These are phyloP conservation scores for Bassia scoparia DNA, from an alignment of 148 eudicot species.

Conservation along the genomic window DNA sequence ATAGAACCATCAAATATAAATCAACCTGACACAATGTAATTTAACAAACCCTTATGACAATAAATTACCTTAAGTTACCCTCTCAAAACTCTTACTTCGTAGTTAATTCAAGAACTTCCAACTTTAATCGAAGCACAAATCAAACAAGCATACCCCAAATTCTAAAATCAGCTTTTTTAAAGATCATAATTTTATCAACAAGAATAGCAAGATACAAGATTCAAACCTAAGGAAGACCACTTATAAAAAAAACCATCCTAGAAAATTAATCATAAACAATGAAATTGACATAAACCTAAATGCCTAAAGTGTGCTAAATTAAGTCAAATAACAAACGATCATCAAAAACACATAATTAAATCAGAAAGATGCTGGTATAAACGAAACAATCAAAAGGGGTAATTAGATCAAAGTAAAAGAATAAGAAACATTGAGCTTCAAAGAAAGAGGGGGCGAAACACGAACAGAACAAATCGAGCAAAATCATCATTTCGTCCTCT, in stretches of 20 bases:
- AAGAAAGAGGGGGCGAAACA: slow-evolving; percentile 45
- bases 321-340: background rate
- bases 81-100: too few species aligned
- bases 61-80: too few species aligned
- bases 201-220: background rate
- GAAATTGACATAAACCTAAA: background rate
- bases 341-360: background rate
- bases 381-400: background rate
- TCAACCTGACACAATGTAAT: background rate
- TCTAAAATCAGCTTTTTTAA: background rate
- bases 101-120: background rate
- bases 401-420: slow-evolving; percentile 4
- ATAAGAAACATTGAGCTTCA: slow-evolving; percentile 37
- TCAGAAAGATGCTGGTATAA: background rate
- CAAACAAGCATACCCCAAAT: background rate
- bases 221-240: background rate
- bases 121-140: background rate
- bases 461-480: too few species aligned
- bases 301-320: background rate
- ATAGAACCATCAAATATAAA: background rate
- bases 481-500: too few species aligned
- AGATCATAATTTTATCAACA: background rate
- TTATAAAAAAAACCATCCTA: background rate
- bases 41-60: too few species aligned
- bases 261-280: too few species aligned